Base-by-base conservation (phyloP, 306 rosid genomes). In the Sindora glabra region DNA sequence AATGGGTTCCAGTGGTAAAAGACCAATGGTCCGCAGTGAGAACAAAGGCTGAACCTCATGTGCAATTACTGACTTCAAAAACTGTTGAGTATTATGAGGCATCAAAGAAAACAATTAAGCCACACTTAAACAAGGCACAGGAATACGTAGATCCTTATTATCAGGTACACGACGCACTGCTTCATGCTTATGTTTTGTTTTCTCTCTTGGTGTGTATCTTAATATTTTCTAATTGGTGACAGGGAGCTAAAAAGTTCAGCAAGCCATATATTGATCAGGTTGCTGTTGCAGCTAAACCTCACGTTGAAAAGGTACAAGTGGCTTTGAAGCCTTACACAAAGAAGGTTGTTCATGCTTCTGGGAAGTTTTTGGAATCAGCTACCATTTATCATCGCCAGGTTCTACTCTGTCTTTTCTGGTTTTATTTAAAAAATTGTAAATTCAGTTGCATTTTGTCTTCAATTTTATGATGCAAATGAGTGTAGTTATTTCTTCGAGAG, bases 221-320 rank as follows among this genome's bases (percentile, higher is more conserved):
- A 68, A 44, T n/a, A n/a, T n/a, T 54, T 10, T 66, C 68, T 57
- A 68, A 49, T 33, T 63, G 65, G 49, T 80, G 61, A 69, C 85
- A 94, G 99, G 94, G 84, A 67, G 94, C 80, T 13, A 89, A 83
- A 64, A 86, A 56, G 78, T 57, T 82, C 75, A 86, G 87, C 85
- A 84, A 94, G 81, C 97, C 99, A 38, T 84, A 94, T 66, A 58
- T 94, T 48, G 95, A 89, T 77, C 89, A 86, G 74, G 83, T 82
- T 56, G 95, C 97, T 39, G 62, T 74, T 69, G 82, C 70, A 3
- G 81, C 94, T 8, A 89, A 84, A 59, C 99, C 99, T 44, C 95
- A 94, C 38, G 94, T 89, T 38, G 87, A 83, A 30, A 84, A 82
- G 61, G 84, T 72, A 16, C 83, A 78, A 37, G 87, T 68, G 45